A percentile compares a stretch with the other conserved stretches of the same genome.
Conservation (phyloP, 2,329 filamentous ascomycete genomes). For the Fusarium sp. region DNA sequence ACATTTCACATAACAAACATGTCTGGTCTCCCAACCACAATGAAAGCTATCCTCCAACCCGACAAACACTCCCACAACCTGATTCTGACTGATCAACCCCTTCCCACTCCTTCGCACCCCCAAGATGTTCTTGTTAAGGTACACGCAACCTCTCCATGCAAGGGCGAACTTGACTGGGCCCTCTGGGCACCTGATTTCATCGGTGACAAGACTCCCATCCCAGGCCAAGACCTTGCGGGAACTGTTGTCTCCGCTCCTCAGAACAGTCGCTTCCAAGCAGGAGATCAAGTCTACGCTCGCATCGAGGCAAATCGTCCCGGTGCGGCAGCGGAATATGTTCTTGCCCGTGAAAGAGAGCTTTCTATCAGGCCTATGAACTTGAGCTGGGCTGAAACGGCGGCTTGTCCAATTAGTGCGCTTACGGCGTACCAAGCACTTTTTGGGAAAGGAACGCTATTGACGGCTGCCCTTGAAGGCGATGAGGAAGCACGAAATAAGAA, state of each 20-base stretch:
- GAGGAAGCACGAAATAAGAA: constrained; percentile 4
- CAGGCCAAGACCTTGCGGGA: constrained; percentile 54
- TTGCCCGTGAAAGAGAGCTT: not conserved
- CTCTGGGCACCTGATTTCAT: constrained; percentile 36
- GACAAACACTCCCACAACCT: not conserved
- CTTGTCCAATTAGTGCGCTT: constrained; percentile 54
- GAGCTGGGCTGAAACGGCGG: constrained; percentile 47
- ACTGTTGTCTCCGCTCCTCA: constrained; percentile 46
- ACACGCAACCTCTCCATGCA: constrained; percentile 25
- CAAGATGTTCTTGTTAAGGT: not conserved
- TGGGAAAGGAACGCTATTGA: constrained; percentile 30
- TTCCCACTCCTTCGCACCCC: not conserved
- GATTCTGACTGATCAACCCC: not conserved
- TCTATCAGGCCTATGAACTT: not conserved
- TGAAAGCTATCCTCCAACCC: not conserved
- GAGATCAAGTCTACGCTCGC: not conserved
- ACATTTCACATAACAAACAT: not conserved
- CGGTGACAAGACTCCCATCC: constrained; percentile 43
- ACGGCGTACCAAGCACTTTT: constrained; percentile 55
- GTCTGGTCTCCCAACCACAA: not conserved
- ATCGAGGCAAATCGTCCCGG: not conserved
- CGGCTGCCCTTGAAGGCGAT: not conserved
- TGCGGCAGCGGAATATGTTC: not conserved
- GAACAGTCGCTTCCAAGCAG: not conserved
- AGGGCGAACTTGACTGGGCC: constrained; percentile 50